Evolutionary conservation across 2,329 filamentous ascomycete genomes (phyloP), one percentile per base, ranked within the genome.

Genomic region (Raffaelea arxii): DNA sequence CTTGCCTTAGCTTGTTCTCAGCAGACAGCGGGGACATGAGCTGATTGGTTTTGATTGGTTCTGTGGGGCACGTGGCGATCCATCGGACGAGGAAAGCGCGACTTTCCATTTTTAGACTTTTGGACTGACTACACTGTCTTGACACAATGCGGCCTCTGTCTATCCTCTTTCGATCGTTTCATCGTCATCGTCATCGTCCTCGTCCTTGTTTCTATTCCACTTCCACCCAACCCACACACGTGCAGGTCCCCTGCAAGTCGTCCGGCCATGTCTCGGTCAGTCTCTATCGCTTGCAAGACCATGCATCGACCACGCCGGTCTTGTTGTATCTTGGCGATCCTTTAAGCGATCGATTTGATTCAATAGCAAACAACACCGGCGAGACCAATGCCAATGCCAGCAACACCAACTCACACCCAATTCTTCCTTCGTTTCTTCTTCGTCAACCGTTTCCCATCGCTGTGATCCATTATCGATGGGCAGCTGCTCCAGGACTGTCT

Each of bases 381-480:
- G n/a, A n/a, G n/a, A n/a, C n/a, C n/a, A n/a, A n/a, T n/a, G n/a
- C n/a, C n/a, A n/a, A n/a, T n/a, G n/a, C n/a, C n/a, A n/a, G n/a
- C n/a, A n/a, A n/a, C n/a, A n/a, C n/a, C n/a, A n/a, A n/a, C n/a
- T 49, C 55, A 3, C 46, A 52, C 14, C 51, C 53, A 12, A 47
- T 54, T 10, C 48, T 61, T 25, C 53, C 74, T 22, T 68, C 72
- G 24, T 53, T 52, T 10, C 73, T 71, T 48, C 60, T 71, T 25
- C 62, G 57, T 12, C 59, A 37, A 14, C 36, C 59, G 14, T 65
- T 64, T 30, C 68, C 76, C 2, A 67, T 75, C 1, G 76, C 70
- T 6, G 69, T 69, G 46, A 75, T 82, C 56, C 74, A 79, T 56
- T 82, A 82, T 58, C 68, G 78, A 16, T 82, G 79, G 78, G 14